phyloP scores from a whole-genome alignment of 768 basidiomycete species.

The Leccinum sublutescens region DNA sequence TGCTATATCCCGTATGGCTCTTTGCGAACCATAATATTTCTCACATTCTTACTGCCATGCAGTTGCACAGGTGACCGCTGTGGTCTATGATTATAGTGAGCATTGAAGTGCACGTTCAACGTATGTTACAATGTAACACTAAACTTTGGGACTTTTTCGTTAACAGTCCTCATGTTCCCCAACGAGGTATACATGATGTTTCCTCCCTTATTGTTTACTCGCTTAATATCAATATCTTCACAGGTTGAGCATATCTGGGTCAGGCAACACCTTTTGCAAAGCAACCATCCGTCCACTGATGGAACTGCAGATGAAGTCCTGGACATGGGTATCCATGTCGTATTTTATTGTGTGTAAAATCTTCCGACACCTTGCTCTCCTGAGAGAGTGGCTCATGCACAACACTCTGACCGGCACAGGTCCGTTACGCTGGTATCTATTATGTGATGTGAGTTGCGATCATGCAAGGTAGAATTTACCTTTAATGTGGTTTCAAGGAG shows the following conservation, averaged over 20 bases:
- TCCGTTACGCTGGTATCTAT: no score
- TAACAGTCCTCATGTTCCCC: neutral
- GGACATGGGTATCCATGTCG: neutral
- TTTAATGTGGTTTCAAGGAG: no score
- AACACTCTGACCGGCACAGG: neutral
- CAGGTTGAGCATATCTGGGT: neutral
- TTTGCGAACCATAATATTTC: neutral
- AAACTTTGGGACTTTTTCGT: neutral
- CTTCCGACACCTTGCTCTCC: neutral
- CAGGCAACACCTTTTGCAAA: neutral
- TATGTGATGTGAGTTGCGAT: no score
- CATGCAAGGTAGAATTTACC: no score
- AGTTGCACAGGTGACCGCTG: neutral
- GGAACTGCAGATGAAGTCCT: neutral
- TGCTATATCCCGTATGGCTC: neutral
- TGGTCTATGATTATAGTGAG: neutral
- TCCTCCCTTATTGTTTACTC: neutral
- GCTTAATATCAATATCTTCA: neutral
- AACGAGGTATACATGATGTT: neutral
- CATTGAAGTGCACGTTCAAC: neutral
- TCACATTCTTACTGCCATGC: neutral
- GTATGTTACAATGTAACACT: neutral
- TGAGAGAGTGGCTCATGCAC: neutral
- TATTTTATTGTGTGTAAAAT: neutral
- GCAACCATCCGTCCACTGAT: neutral